Evolutionary conservation across 345 rosid species (phyloP).

Genomic region (Erucastrum elatum): DNA sequence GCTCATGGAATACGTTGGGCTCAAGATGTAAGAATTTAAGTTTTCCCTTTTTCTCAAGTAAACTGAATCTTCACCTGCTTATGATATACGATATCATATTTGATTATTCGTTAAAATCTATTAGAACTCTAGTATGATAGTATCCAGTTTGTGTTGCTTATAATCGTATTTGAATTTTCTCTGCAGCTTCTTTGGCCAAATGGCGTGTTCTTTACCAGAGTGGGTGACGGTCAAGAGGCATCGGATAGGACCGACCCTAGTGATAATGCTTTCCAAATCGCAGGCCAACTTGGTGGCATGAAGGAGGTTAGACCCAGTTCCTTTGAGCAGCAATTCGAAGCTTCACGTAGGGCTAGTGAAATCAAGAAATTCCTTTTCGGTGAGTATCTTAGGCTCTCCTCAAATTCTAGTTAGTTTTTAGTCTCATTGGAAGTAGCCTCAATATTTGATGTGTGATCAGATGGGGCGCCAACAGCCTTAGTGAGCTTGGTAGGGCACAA

Average conservation of each 20-base stretch:
- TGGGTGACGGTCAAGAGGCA: conserved; percentile 41
- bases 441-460: conserved; percentile 48
- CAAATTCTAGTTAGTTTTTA: background rate
- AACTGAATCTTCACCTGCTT: conserved; percentile 3
- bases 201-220: conserved; percentile 73
- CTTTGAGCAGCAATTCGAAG: conserved; percentile 83
- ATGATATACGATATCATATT: conserved; percentile 5
- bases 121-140: background rate
- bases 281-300: conserved; percentile 56
- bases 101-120: background rate
- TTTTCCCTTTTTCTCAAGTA: background rate
- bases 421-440: background rate
- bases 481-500: conserved; percentile 89
- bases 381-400: conserved; percentile 42
- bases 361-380: conserved; percentile 82
- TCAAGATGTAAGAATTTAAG: conserved; percentile 75
- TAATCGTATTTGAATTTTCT: background rate
- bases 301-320: conserved; percentile 56
- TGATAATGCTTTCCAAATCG: conserved; percentile 42
- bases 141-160: conserved; percentile 7
- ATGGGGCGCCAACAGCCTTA: conserved; percentile 85
- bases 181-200: conserved; percentile 87
- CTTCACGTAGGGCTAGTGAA: conserved; percentile 82
- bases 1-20: conserved; percentile 82
- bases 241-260: conserved; percentile 41